Percentiles rank a stretch among this genome's conserved stretches.
Conservation (phyloP, 306 rosid species). For the Geum urbanum region DNA sequence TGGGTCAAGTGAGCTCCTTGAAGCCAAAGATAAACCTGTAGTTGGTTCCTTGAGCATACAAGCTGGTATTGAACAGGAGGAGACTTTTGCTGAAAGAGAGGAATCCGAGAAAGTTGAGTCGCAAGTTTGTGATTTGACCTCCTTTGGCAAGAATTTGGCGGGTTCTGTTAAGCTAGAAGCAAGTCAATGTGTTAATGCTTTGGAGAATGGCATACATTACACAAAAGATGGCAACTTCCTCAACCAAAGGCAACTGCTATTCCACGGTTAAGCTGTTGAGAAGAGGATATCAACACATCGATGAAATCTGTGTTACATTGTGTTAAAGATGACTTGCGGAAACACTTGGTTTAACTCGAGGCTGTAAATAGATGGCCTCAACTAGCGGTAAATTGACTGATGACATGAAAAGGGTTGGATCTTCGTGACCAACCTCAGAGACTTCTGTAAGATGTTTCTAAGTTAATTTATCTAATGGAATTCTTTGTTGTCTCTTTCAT, state of each 20-base stretch:
- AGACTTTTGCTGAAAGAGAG: constrained; percentile 25
- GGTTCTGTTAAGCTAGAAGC: constrained; percentile 20
- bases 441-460: not conserved
- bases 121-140: constrained; percentile 10
- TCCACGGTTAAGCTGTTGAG: constrained; percentile 21
- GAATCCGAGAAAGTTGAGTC: constrained; percentile 33
- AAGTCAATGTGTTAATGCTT: constrained; percentile 3
- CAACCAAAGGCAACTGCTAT: constrained; percentile 26
- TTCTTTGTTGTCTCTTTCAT: not conserved
- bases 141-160: not conserved
- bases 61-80: constrained; percentile 22
- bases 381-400: not conserved
- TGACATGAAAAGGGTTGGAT: not conserved
- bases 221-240: constrained; percentile 18
- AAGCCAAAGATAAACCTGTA: constrained; percentile 7
- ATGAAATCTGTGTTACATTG: constrained; percentile 13
- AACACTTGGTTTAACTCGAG: not conserved
- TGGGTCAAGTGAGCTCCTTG: constrained; percentile 19
- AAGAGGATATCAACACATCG: constrained; percentile 31
- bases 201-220: constrained; percentile 27
- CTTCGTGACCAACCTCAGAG: not conserved
- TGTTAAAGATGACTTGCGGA: not conserved
- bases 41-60: constrained; percentile 18
- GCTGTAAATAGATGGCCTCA: not conserved
- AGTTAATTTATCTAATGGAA: not conserved